Percentiles rank a stretch among this genome's conserved stretches.
These are phyloP conservation scores for Maudiozyma pseudohumilis DNA, from an alignment of 805 yeast species.

Conservation along the genomic window DNA sequence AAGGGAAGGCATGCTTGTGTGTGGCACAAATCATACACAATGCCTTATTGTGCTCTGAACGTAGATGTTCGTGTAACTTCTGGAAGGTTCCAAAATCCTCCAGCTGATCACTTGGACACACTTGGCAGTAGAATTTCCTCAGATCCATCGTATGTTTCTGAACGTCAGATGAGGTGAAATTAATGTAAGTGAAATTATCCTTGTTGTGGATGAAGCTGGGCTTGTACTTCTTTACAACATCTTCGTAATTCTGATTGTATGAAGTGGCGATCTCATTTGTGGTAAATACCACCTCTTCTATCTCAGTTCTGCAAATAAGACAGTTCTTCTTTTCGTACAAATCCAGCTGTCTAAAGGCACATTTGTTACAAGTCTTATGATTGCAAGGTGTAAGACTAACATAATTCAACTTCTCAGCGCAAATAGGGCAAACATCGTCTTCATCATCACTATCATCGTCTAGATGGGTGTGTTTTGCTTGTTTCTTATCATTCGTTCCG, in stretches of 20 bases:
- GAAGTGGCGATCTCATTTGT: slow-evolving; percentile 20
- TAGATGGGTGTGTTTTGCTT: not conserved
- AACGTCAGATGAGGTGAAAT: slow-evolving; percentile 48
- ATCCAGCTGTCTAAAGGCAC: slow-evolving; percentile 77
- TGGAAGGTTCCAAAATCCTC: slow-evolving; percentile 40
- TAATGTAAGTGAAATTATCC: slow-evolving; percentile 26
- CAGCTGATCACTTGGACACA: slow-evolving; percentile 29
- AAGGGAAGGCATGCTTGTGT: slow-evolving; percentile 68
- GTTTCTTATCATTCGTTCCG: not conserved
- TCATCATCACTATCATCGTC: slow-evolving; percentile 19
- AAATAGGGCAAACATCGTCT: slow-evolving; percentile 59
- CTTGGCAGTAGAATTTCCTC: slow-evolving; percentile 48
- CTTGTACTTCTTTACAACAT: slow-evolving; percentile 11
- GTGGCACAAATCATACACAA: slow-evolving; percentile 70
- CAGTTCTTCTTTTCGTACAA: slow-evolving; percentile 66
- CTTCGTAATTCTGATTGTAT: slow-evolving; percentile 23
- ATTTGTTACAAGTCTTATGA: slow-evolving; percentile 73
- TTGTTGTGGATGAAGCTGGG: not conserved
- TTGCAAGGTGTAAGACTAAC: slow-evolving; percentile 74
- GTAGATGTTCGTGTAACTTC: slow-evolving; percentile 55
- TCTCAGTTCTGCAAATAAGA: slow-evolving; percentile 74
- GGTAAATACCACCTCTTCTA: slow-evolving; percentile 47
- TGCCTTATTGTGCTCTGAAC: slow-evolving; percentile 48
- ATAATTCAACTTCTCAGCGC: slow-evolving; percentile 61
- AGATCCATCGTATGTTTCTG: slow-evolving; percentile 40